Percentiles rank a stretch among this genome's conserved stretches.
These are phyloP conservation scores for Cytospora schulzeri DNA, from an alignment of 2,329 filamentous ascomycete genomes.

Conservation along the genomic window DNA sequence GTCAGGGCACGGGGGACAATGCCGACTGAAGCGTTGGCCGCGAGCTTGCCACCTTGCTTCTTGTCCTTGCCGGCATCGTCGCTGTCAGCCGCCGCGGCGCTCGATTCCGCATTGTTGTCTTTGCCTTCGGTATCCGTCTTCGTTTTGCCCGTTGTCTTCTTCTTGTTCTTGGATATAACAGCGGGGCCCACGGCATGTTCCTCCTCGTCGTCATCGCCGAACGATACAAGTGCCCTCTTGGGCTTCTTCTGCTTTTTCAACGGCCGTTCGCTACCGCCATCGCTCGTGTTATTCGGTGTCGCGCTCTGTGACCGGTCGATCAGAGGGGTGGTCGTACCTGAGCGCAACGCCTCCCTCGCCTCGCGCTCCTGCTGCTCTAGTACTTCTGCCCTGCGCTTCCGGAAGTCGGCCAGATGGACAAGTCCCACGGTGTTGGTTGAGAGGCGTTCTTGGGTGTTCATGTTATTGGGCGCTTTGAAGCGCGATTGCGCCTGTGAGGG, in stretches of 20 bases:
- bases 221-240: conserved; percentile 57
- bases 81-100: conserved; percentile 24
- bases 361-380: conserved; percentile 87
- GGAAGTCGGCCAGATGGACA: conserved; percentile 89
- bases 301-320: conserved; percentile 48
- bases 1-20: conserved; percentile 74
- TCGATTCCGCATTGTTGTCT: conserved; percentile 23
- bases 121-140: conserved; percentile 31
- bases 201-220: conserved; percentile 69
- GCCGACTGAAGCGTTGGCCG: conserved; percentile 62
- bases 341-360: conserved; percentile 63
- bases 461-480: conserved; percentile 71
- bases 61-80: conserved; percentile 29
- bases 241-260: conserved; percentile 51
- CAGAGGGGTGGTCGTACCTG: conserved; percentile 43
- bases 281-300: conserved; percentile 49
- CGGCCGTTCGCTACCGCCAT: conserved; percentile 33
- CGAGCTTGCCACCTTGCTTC: conserved; percentile 51
- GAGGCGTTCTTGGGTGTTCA: conserved; percentile 77
- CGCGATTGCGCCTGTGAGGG: conserved; percentile 47
- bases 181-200: conserved; percentile 45
- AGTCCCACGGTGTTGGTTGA: conserved; percentile 89
- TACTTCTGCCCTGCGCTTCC: conserved; percentile 93
- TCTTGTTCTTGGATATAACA: conserved; percentile 32
- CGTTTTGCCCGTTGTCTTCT: conserved; percentile 1